phyloP scores from a whole-genome alignment of 2,329 filamentous ascomycete species.

The Aspergillus ochraceoroseus region DNA sequence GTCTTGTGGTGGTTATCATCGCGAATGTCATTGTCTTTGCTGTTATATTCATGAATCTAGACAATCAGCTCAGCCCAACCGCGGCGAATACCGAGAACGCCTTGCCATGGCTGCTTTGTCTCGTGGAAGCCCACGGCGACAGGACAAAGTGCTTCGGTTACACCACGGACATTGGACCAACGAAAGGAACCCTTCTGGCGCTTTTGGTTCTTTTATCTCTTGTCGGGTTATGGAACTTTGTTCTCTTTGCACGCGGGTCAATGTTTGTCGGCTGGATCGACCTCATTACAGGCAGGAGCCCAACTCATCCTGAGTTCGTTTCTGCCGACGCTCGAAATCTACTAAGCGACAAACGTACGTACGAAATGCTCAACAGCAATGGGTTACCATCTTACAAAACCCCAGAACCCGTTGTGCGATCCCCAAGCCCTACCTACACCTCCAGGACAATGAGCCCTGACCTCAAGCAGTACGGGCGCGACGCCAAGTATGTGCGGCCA shows the following conservation, averaged over 20 bases:
- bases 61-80: constrained; percentile 61
- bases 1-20: constrained; percentile 83
- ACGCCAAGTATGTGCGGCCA: constrained; percentile 47
- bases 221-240: constrained; percentile 78
- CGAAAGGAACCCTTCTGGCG: constrained; percentile 70
- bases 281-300: constrained; percentile 50
- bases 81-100: constrained; percentile 55
- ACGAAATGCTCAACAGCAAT: constrained; percentile 64
- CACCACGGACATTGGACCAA: constrained; percentile 61
- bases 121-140: constrained; percentile 55
- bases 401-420: constrained; percentile 32
- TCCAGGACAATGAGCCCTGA: constrained; percentile 19
- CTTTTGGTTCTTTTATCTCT: constrained; percentile 78
- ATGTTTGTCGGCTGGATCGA: constrained; percentile 82
- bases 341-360: constrained; percentile 63
- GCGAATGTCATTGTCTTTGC: constrained; percentile 92
- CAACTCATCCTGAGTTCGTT: constrained; percentile 69
- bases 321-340: constrained; percentile 71
- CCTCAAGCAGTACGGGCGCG: constrained; percentile 35
- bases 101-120: constrained; percentile 65
- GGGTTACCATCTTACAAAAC: constrained; percentile 26
- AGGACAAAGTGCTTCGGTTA: constrained; percentile 62
- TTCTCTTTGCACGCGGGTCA: constrained; percentile 76
- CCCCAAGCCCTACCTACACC: constrained; percentile 20
- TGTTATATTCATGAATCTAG: constrained; percentile 81